Conservation (phyloP, 331 rosid genomes). For the Dryas integrifolia region DNA sequence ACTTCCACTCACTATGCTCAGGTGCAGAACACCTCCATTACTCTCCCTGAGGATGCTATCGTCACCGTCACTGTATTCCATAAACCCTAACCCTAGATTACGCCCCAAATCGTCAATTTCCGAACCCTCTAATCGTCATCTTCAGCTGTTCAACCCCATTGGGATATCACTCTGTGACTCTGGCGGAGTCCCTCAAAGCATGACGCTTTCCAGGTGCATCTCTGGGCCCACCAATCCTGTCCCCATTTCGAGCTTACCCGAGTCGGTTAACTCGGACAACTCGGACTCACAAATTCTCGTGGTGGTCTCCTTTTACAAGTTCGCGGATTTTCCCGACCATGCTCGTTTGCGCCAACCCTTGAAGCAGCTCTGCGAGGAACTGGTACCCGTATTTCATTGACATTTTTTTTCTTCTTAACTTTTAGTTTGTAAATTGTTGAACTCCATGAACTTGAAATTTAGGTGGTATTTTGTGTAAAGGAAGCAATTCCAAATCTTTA, state of each 20-base stretch:
- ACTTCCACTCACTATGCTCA: constrained; percentile 33
- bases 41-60: constrained; percentile 41
- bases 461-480: background rate
- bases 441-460: background rate
- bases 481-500: constrained; percentile 11
- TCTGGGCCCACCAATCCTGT: constrained; percentile 24
- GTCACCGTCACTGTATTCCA: constrained; percentile 22
- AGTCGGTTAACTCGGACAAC: constrained; percentile 17
- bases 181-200: constrained; percentile 31
- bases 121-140: constrained; percentile 15
- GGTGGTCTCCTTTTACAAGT: constrained; percentile 89
- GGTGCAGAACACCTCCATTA: constrained; percentile 33
- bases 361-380: constrained; percentile 72
- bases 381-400: constrained; percentile 50
- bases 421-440: background rate
- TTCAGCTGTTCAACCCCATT: constrained; percentile 17
- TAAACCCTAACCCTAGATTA: constrained; percentile 28
- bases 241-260: constrained; percentile 26
- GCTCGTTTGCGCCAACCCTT: constrained; percentile 61
- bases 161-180: constrained; percentile 1
- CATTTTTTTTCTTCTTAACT: background rate
- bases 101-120: constrained; percentile 18
- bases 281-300: constrained; percentile 43
- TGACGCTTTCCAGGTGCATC: constrained; percentile 52
- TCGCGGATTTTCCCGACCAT: constrained; percentile 73